Conservation (phyloP, 2,329 filamentous ascomycete species). For the Tothia fuscella region DNA sequence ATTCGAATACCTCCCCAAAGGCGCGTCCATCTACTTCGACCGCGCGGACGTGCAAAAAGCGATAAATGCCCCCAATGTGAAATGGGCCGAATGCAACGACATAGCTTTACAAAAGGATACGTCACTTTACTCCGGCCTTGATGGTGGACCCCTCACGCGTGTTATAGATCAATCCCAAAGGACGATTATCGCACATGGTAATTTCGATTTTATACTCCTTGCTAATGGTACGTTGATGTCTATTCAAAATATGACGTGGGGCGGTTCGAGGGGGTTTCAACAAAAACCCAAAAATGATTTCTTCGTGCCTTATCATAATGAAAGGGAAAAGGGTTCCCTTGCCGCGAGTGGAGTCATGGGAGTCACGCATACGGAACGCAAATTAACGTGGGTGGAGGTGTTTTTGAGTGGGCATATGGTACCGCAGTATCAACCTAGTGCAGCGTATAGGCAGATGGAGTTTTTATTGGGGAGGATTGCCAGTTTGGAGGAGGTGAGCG, state of each 20-base stretch:
- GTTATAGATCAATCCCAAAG: slow-evolving; percentile 61
- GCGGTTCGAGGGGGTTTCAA: slow-evolving; percentile 59
- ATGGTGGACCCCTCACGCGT: slow-evolving; percentile 51
- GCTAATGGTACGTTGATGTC: slow-evolving; percentile 57
- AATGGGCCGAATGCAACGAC: slow-evolving; percentile 46
- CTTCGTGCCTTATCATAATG: slow-evolving; percentile 53
- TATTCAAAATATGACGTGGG: slow-evolving; percentile 76
- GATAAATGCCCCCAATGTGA: slow-evolving; percentile 48
- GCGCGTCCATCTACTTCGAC: slow-evolving; percentile 43
- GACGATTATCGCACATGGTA: slow-evolving; percentile 62
- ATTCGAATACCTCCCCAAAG: slow-evolving; percentile 45
- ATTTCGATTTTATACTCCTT: slow-evolving; percentile 56
- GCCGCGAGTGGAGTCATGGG: slow-evolving; percentile 58
- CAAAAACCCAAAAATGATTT: slow-evolving; percentile 47
- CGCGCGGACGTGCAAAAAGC: slow-evolving; percentile 48
- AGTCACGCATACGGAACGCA: slow-evolving; percentile 58
- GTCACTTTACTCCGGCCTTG: slow-evolving; percentile 32
- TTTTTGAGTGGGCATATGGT: slow-evolving; percentile 55
- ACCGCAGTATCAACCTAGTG: slow-evolving; percentile 54
- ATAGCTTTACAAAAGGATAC: slow-evolving; percentile 29
- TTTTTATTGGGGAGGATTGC: slow-evolving; percentile 60
- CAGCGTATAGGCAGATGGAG: slow-evolving; percentile 61
- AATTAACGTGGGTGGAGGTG: slow-evolving; percentile 58
- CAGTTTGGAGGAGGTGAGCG: slow-evolving; percentile 32
- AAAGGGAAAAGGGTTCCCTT: slow-evolving; percentile 33